Evolutionary conservation across 202 grass and related monocot species (phyloP).

Genomic region (Elaeis oleifera): DNA sequence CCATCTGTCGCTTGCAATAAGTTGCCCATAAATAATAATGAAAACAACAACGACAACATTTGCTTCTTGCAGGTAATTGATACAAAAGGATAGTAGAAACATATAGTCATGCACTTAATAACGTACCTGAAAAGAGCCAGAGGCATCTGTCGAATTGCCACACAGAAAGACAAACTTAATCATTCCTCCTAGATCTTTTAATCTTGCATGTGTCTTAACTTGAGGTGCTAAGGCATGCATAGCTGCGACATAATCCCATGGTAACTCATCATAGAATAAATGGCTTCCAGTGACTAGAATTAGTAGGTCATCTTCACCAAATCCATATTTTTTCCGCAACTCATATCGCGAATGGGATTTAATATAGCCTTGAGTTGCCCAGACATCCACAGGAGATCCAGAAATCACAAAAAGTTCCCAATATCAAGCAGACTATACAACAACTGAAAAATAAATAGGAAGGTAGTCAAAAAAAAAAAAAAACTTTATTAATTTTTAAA

Average conservation of each 20-base stretch:
- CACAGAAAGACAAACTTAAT: constrained; percentile 69
- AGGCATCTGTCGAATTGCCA: constrained; percentile 56
- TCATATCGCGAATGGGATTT: constrained; percentile 40
- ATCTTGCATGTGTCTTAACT: constrained; percentile 48
- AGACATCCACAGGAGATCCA: constrained; percentile 61
- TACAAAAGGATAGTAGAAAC: not conserved
- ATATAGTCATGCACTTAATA: constrained; percentile 18
- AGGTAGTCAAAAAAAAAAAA: constrained; percentile 30
- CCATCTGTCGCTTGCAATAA: no score
- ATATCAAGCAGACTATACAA: constrained; percentile 65
- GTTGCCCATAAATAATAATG: no score
- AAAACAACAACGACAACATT: no score
- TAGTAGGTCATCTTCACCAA: constrained; percentile 52
- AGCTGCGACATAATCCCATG: constrained; percentile 60
- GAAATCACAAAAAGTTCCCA: constrained; percentile 89
- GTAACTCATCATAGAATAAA: constrained; percentile 71
- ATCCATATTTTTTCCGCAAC: constrained; percentile 49
- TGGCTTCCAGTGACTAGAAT: constrained; percentile 76
- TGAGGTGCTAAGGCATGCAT: constrained; percentile 56
- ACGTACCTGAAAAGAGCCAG: constrained; percentile 72
- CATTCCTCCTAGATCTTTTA: constrained; percentile 30
- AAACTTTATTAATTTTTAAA: constrained; percentile 4
- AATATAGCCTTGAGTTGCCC: constrained; percentile 45
- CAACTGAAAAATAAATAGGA: constrained; percentile 51
- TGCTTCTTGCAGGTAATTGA: no score